Base-by-base conservation (phyloP, 2,329 filamentous ascomycete species). In the Magnaporthiopsis poae region DNA sequence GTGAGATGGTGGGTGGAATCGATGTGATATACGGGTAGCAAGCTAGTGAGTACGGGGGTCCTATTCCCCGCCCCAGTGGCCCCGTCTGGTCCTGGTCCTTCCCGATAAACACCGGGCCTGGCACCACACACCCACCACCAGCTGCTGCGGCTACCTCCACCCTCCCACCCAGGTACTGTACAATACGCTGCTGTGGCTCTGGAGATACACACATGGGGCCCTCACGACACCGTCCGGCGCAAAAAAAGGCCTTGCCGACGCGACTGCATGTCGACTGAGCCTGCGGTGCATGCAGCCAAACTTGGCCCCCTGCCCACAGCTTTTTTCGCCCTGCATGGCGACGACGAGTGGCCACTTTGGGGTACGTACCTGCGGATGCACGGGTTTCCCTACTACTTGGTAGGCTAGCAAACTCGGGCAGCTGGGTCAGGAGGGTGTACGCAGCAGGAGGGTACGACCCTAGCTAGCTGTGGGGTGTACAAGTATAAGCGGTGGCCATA, bases 1-100 rank as follows among this genome's bases (percentile, higher is more conserved):
- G 71, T 72, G 74, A 75, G 77, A 77, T 79, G 80, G 80, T 80
- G 79, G 78, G 27, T 65, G 33, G 63, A 59, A 27, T 52, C 46
- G 36, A 65, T 61, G 18, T 61, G 27, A 61, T 61, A 61, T 70
- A 68, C 60, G 60, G n/a, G 18, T n/a, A 56, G 46, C 46, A 56
- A 46, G 31, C 60, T 61, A 56, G 46, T 56, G 46, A 56, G 46
- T 56, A 31, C 21, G 46, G 46, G 46, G 21, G 31, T 31, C 46
- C 8, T n/a, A n/a, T 21, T 56, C n/a, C 46, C 46, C 46, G 21
- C 3, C 46, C 46, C 46, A 25, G 46, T 56, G 21, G 21, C 46
- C 46, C 46, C 25, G 46, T 36, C 35, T 36, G 35, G 31, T 4
- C 5, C 21, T 21, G n/a, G 46, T 7, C n/a, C 8, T 21, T 56